phyloP scores from a whole-genome alignment of 441 rosid species.

The Hypseocharis bilobata region DNA sequence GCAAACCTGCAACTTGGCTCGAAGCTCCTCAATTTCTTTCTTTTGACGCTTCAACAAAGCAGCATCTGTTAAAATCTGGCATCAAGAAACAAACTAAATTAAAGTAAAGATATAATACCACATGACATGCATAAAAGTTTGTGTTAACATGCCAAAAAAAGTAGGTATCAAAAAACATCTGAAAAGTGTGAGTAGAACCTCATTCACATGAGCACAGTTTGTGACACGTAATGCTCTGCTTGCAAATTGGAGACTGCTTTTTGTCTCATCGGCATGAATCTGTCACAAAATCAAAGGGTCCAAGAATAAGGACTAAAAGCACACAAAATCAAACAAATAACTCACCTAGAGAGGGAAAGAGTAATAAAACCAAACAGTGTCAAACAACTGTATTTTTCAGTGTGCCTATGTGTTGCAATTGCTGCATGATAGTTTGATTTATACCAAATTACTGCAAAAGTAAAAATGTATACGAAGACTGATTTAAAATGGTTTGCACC shows the following conservation, averaged over 20 bases:
- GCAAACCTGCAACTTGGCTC: constrained; percentile 71
- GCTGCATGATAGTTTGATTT: neutral
- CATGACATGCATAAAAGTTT: neutral
- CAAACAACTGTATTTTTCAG: neutral
- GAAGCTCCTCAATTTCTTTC: constrained; percentile 95
- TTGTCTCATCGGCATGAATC: constrained; percentile 94
- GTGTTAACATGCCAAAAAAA: neutral
- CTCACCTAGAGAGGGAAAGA: neutral
- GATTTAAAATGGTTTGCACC: neutral
- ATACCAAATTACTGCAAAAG: neutral
- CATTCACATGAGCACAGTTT: constrained; percentile 90
- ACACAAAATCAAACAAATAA: neutral
- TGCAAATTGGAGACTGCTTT: constrained; percentile 90
- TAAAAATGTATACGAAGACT: neutral
- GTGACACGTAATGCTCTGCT: constrained; percentile 88
- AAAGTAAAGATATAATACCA: constrained; percentile 9
- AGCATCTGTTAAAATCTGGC: constrained; percentile 83
- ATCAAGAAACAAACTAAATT: constrained; percentile 15
- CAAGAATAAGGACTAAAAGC: neutral
- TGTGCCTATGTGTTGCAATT: neutral
- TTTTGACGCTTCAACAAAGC: constrained; percentile 93
- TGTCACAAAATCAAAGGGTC: constrained; percentile 30
- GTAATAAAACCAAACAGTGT: neutral
- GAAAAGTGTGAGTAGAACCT: constrained; percentile 38
- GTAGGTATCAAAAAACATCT: constrained; percentile 7